These are phyloP conservation scores for Barnettozyma salicaria DNA, from an alignment of 805 yeast genomes.

Conservation along the genomic window DNA sequence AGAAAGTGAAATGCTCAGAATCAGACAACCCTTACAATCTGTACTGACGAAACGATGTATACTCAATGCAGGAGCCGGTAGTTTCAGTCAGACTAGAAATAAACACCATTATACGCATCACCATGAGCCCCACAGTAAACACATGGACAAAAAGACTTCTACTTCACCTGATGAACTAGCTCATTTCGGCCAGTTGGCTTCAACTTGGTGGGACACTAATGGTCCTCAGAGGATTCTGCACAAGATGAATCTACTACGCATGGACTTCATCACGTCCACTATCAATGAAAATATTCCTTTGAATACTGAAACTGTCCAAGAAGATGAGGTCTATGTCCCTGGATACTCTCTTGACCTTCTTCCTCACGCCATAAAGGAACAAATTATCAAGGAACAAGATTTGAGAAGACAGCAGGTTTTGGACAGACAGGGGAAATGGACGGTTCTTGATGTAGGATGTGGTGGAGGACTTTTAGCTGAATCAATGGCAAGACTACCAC, in stretches of 20 bases:
- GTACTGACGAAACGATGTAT: too few species aligned
- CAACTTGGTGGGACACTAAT: constrained; percentile 96
- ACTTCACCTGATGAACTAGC: constrained; percentile 58
- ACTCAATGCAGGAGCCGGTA: too few species aligned
- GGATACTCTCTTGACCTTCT: constrained; percentile 67
- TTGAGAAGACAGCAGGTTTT: constrained; percentile 34
- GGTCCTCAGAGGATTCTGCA: constrained; percentile 94
- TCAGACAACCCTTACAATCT: too few species aligned
- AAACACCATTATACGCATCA: too few species aligned
- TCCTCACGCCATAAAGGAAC: constrained; percentile 47
- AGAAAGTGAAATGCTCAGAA: too few species aligned
- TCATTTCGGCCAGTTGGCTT: constrained; percentile 82
- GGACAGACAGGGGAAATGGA: constrained; percentile 28
- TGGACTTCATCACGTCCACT: constrained; percentile 76
- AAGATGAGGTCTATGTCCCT: constrained; percentile 61
- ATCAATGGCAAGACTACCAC: constrained; percentile 70
- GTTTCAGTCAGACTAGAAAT: too few species aligned
- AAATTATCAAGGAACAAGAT: constrained; percentile 47
- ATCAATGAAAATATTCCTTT: constrained; percentile 31
- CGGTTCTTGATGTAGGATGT: constrained; percentile 86
- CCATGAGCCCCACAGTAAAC: too few species aligned
- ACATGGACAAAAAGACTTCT: constrained; percentile 27
- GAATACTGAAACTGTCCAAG: constrained; percentile 26
- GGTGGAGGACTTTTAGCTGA: constrained; percentile 97
- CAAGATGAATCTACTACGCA: constrained; percentile 84